Evolutionary conservation across 1,139 yeast genomes (phyloP), one percentile per base, ranked within the genome.

Genomic region (Spencermartinsiella ligniputridi): DNA sequence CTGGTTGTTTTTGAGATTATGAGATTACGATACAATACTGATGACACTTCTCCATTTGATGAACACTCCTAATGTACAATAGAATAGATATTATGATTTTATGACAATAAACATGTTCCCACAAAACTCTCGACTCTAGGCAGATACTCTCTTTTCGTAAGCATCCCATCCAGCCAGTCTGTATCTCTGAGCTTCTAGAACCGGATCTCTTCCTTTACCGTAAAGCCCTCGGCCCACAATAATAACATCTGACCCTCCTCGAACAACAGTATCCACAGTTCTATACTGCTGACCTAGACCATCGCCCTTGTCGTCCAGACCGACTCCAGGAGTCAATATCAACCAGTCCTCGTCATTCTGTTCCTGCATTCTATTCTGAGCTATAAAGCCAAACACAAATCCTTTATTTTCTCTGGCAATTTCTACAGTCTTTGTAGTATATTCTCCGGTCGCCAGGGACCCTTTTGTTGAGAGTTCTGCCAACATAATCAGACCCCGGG

Each of bases 241-340:
- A 45, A 94, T 89, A 45, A 94, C 77, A 64, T 94, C 99, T 1
- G 95, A 76, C 15, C 98, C 98, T 3, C 84, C 79, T 19, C 78
- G 63, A 6, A 87, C 71, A 22, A 89, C 98, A 50, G 86, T 87
- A 54, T 79, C 80, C 2, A 92, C 98, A 5, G 96, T 80, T 64
- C 98, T 76, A 67, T 94, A 94, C 67, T 92, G 98, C 68, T 94
- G 99, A 18, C 99, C 99, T 51, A 92, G 74, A 1, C 81, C 81
- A 64, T 92, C 99, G n/a, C 97, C 97, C 66, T 83, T 92, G 60
- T 90, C 97, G 62, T 90, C 98, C 48, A 94, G 74, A 1, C 97
- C 97, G 37, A 94, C 98, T 49, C 99, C 99, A 0, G 99, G 99
- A 1, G 98, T 92, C 90, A 94, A 81, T 46, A 89, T 78, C 43